Base-by-base conservation (phyloP, 129 eudicot genomes). In the Centrapalus pauciflorus region DNA sequence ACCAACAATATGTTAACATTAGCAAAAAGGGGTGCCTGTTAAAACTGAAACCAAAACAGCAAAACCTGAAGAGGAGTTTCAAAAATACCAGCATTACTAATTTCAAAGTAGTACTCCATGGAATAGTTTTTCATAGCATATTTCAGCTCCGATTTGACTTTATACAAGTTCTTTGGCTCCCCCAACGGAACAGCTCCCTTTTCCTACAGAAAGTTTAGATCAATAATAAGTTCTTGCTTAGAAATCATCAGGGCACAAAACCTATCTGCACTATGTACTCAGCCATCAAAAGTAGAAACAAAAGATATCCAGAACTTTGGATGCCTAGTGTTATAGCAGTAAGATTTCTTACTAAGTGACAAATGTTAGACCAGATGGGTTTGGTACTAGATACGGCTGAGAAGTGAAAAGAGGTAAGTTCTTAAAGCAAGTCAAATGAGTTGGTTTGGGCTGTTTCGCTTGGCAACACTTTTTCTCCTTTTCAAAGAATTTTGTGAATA, bases 51-150 rank as follows among this genome's bases (percentile, higher is more conserved):
- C n/a, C n/a, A n/a, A n/a, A n/a, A n/a, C n/a, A 56, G 4, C 14
- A 41, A 58, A 56, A 74, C 20, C n/a, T 26, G 41, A 21, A 25
- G 66, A 11, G 23, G 10, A 12, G 38, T 21, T 48, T 59, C 10
- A n/a, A 13, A 51, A 7, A 28, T 83, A 82, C 89, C 89, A 57
- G 66, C 54, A 65, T 72, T 64, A 52, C 37, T 76, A 66, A 74
- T 71, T 56, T 78, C 70, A 45, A 87, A 87, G 75, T 78, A 78
- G 74, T 77, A 83, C 79, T 87, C 95, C 81, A 83, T 78, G 78
- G 63, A 75, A 60, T 87, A 87, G 77, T 73, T 78, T 76, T 83
- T 87, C 76, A 19, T 46, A 16, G 81, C 76, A 78, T 87, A 80
- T 67, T 80, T 83, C 72, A 87, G 78, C 71, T 87, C 89, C 16